These are phyloP conservation scores for Saccharum spontaneum DNA, from an alignment of 176 grass and related monocot genomes.

Conservation along the genomic window DNA sequence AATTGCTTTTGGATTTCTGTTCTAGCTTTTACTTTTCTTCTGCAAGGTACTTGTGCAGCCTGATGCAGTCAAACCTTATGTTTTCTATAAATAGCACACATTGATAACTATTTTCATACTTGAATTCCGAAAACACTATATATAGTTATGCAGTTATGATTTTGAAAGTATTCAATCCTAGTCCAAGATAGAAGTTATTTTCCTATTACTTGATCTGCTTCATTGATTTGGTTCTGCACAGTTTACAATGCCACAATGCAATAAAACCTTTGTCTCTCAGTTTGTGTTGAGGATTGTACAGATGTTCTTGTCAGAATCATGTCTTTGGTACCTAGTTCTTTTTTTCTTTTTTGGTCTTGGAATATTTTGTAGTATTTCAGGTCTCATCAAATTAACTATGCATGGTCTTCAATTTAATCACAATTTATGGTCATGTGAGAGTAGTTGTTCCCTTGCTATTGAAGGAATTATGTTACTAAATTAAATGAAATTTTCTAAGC, in stretches of 20 bases:
- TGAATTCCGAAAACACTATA: not conserved
- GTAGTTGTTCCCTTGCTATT: not conserved
- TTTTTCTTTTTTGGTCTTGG: not conserved
- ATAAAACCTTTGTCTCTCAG: not conserved
- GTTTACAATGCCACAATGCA: not conserved
- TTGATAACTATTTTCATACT: not conserved
- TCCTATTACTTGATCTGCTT: not conserved
- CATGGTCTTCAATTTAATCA: slow-evolving; percentile 1
- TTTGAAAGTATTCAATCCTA: not conserved
- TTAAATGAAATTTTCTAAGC: not conserved
- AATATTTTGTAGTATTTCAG: not conserved
- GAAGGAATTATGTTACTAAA: not conserved
- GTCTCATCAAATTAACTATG: slow-evolving; percentile 1
- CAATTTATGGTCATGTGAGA: not conserved
- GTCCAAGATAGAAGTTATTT: not conserved
- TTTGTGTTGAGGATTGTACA: not conserved
- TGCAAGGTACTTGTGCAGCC: slow-evolving; percentile 12
- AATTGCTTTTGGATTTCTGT: not conserved
- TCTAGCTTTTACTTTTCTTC: not conserved
- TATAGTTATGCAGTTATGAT: not conserved
- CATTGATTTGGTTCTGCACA: not conserved
- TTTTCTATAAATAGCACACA: not conserved
- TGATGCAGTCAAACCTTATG: not conserved
- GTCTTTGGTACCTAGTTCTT: slow-evolving; percentile 13
- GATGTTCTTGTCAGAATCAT: not conserved